Evolutionary conservation across 1,284 basidiomycete genomes (phyloP).

Genomic region (Tilletia walkeri): DNA sequence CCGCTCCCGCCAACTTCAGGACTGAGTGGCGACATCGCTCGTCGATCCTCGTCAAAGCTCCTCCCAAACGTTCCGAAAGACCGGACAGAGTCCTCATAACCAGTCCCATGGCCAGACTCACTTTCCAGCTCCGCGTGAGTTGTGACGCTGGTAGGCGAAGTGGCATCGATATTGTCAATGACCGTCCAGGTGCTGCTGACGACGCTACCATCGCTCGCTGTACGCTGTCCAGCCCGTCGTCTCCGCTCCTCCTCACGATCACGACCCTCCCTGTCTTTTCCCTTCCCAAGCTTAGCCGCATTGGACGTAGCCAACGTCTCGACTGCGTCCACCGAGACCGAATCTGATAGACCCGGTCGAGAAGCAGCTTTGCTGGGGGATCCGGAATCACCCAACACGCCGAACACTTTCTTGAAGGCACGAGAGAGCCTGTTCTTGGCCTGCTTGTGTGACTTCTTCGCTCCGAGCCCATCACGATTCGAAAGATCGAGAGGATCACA

Average conservation of each 20-base stretch:
- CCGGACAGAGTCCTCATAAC: background rate
- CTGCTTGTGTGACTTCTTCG: constrained; percentile 23
- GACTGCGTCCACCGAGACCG: background rate
- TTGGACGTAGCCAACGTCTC: background rate
- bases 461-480: constrained; percentile 12
- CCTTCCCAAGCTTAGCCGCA: background rate
- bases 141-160: background rate
- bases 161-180: background rate
- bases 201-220: background rate
- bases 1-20: constrained; percentile 8
- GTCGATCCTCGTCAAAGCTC: constrained; percentile 8
- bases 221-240: background rate
- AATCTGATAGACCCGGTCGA: background rate
- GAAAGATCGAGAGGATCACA: constrained; percentile 27
- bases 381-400: background rate
- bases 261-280: background rate
- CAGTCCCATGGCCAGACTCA: background rate
- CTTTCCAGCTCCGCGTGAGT: background rate
- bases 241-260: background rate
- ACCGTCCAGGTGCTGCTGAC: background rate
- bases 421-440: constrained; percentile 22
- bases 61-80: background rate
- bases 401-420: constrained; percentile 14
- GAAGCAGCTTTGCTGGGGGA: background rate
- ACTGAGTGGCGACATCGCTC: background rate